phyloP scores from a whole-genome alignment of 768 basidiomycete species.

The Trametes meyenii region DNA sequence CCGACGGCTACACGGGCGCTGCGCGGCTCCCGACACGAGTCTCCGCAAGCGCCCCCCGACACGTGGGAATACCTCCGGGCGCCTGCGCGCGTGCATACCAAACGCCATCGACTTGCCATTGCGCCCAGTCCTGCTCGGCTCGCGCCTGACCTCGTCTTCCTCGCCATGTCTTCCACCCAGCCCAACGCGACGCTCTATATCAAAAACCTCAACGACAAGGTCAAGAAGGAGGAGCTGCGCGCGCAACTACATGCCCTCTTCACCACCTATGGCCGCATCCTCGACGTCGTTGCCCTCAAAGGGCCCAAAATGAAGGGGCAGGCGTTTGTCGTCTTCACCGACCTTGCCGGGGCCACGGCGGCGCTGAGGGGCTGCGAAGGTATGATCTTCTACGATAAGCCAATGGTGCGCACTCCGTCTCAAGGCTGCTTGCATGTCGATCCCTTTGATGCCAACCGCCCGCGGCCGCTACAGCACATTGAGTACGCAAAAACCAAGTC shows the following conservation, averaged over 20 bases:
- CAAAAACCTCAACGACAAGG: slow-evolving; percentile 91
- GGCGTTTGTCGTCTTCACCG: slow-evolving; percentile 94
- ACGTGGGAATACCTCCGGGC: slow-evolving; percentile 1
- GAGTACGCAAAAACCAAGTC: slow-evolving; percentile 90
- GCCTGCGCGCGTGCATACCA: neutral
- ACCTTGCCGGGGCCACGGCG: slow-evolving; percentile 87
- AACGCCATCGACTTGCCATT: slow-evolving; percentile 4
- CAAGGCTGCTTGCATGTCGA: slow-evolving; percentile 28
- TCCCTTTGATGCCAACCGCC: slow-evolving; percentile 34
- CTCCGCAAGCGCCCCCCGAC: neutral
- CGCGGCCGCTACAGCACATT: slow-evolving; percentile 64
- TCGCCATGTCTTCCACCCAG: slow-evolving; percentile 51
- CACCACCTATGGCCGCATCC: slow-evolving; percentile 88
- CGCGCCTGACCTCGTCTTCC: neutral
- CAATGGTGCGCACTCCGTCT: slow-evolving; percentile 62
- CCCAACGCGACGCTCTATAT: slow-evolving; percentile 90
- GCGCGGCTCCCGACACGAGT: neutral
- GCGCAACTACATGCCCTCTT: slow-evolving; percentile 86
- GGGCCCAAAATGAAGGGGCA: slow-evolving; percentile 86
- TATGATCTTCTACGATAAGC: slow-evolving; percentile 91
- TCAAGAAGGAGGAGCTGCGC: slow-evolving; percentile 89
- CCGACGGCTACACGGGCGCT: neutral
- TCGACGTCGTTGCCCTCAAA: slow-evolving; percentile 93
- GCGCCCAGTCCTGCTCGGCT: neutral
- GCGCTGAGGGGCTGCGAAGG: slow-evolving; percentile 94